Base-by-base conservation (phyloP, 1,284 basidiomycete genomes). In the Pterulicium gracile region DNA sequence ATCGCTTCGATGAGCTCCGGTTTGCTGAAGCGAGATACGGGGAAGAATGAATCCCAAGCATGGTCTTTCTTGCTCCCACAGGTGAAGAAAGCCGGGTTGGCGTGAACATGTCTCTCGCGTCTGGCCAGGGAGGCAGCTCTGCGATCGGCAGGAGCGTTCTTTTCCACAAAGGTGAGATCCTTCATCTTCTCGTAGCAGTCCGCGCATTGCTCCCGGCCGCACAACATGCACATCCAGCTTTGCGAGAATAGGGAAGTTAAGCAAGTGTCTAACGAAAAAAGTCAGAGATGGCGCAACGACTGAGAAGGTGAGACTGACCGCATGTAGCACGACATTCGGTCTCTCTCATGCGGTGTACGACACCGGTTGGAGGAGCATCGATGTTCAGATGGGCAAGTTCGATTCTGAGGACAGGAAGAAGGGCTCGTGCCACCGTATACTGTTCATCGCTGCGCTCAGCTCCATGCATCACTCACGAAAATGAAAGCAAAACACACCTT, bases 241-340 rank as follows among this genome's bases (percentile, higher is more conserved):
- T 81, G 82, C 3, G 84, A 84, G 61, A 96, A 95, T 49, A 97
- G 80, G 13, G 89, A 91, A 2, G 90, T 92, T 66, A 88, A 84
- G 61, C 94, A 97, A 2, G 86, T 90, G 63, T 97, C 91, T 91
- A 56, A 35, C 40, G 45, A 10, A 14, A 45, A n/a, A 22, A 24
- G 22, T 18, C 39, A 23, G 14, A 32, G 20, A 7, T 2, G 10
- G 24, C 3, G 18, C 13, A 32, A 14, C 32, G 15, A 24, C n/a
- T 1, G 45, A 55, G 24, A 24, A 47, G 24, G 23, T 5, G 23
- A 41, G 13, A 67, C 80, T 53, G 59, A 90, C 88, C 89, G 59
- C 88, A 95, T 35, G 83, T 89, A 13, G 81, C 81, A 32, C 89
- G 78, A 48, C 87, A 79, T 49, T 86, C 85, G 35, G 78, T 79